These are phyloP conservation scores for Vaccinium corymbosum DNA, from an alignment of 148 eudicot species.

Conservation along the genomic window DNA sequence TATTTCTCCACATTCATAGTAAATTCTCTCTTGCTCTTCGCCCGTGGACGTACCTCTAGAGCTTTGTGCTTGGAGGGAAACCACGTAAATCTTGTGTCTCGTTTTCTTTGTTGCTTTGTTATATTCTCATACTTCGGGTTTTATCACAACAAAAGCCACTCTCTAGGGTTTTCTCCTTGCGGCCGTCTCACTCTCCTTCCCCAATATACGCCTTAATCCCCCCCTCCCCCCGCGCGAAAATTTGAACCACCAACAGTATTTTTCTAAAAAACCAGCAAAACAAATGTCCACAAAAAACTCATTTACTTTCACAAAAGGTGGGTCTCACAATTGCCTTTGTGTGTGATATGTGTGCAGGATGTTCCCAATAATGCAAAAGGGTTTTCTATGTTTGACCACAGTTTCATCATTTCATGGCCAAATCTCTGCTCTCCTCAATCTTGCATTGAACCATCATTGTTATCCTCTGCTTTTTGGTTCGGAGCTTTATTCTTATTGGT, in stretches of 20 bases:
- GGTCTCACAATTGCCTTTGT: neutral
- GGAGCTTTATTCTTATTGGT: constrained; percentile 28
- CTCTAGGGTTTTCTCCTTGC: no score
- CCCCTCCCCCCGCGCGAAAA: no score
- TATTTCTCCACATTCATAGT: no score
- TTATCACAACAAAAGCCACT: no score
- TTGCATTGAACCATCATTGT: constrained; percentile 29
- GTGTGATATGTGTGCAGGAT: neutral
- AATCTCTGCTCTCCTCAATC: constrained; percentile 20
- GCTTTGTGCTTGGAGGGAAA: no score
- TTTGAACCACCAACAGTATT: neutral
- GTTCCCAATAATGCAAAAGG: constrained; percentile 36
- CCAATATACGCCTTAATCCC: no score
- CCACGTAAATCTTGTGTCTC: no score
- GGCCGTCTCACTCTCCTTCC: no score
- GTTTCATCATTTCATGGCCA: constrained; percentile 6
- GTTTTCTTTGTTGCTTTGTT: no score
- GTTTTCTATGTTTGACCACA: constrained; percentile 26
- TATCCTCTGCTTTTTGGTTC: constrained; percentile 5
- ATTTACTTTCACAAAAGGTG: neutral
- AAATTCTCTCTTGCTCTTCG: no score
- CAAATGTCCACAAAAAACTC: neutral
- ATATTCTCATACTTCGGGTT: no score
- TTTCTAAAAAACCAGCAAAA: neutral
- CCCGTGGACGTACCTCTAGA: no score